Percentiles rank a stretch among this genome's conserved stretches.
phyloP scores from a whole-genome alignment of 129 eudicot species.

The Saposhnikovia divaricata region DNA sequence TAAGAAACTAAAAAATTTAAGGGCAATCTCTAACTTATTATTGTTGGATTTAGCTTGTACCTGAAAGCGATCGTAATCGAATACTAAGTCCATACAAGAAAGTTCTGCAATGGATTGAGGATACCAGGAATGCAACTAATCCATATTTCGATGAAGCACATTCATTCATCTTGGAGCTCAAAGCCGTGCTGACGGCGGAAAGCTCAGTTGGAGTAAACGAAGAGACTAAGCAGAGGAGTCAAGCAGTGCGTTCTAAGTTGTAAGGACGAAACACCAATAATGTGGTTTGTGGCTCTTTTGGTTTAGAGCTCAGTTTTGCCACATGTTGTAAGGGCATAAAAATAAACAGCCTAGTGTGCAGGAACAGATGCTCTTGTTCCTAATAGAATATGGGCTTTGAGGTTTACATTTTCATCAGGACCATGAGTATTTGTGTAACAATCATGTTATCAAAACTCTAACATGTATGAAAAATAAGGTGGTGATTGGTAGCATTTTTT shows the following conservation, averaged over 20 bases:
- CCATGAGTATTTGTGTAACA: too few species aligned
- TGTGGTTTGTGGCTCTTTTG: not conserved
- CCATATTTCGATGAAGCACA: conserved; percentile 75
- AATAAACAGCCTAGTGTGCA: not conserved
- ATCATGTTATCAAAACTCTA: too few species aligned
- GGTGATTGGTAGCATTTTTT: too few species aligned
- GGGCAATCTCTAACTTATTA: not conserved
- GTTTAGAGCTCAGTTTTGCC: not conserved
- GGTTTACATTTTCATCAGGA: too few species aligned
- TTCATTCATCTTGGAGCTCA: conserved; percentile 26
- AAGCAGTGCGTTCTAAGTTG: conserved; percentile 26
- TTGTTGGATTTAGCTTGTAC: conserved; percentile 30
- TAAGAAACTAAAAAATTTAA: not conserved
- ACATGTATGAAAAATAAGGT: too few species aligned
- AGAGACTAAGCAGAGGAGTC: not conserved
- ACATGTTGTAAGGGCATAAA: not conserved
- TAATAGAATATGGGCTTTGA: too few species aligned
- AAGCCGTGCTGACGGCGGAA: conserved; percentile 25
- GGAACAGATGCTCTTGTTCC: not conserved
- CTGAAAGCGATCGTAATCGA: conserved; percentile 32
- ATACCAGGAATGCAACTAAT: conserved; percentile 45
- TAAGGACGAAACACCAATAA: not conserved
- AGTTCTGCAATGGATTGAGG: conserved; percentile 67
- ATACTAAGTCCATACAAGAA: conserved; percentile 68
- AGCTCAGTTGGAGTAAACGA: conserved; percentile 6